Evolutionary conservation across 1,284 basidiomycete genomes (phyloP).

Genomic region (Paramarasmius palmivorus): DNA sequence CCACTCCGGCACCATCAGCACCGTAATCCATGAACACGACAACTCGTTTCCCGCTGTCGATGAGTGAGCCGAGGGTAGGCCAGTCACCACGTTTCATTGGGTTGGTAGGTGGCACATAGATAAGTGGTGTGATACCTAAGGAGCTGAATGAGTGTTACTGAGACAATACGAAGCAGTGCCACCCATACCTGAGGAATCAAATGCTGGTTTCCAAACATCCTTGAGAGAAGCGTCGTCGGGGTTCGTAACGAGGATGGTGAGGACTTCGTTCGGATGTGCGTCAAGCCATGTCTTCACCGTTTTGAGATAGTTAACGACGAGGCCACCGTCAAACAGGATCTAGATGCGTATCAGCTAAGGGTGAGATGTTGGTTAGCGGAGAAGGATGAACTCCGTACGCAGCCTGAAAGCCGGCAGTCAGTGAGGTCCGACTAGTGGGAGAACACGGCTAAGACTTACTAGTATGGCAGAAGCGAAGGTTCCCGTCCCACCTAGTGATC

Average conservation of each 20-base stretch:
- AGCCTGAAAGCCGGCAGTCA: constrained; percentile 17
- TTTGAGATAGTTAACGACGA: constrained; percentile 59
- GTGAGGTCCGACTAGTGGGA: background rate
- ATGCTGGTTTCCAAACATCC: constrained; percentile 55
- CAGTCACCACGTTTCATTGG: constrained; percentile 58
- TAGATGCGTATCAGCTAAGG: constrained; percentile 15
- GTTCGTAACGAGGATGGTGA: constrained; percentile 75
- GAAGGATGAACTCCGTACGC: constrained; percentile 17
- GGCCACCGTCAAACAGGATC: constrained; percentile 64
- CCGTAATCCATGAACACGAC: constrained; percentile 73
- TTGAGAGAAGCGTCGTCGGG: constrained; percentile 56
- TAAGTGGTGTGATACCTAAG: constrained; percentile 55
- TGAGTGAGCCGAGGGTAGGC: constrained; percentile 76
- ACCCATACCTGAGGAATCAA: constrained; percentile 42
- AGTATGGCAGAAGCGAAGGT: constrained; percentile 72
- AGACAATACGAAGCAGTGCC: background rate
- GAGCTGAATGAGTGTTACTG: constrained; percentile 6
- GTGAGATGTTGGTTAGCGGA: too few relatives aligned
- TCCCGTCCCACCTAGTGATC: constrained; percentile 29
- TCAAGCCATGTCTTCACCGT: constrained; percentile 65
- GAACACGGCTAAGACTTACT: constrained; percentile 26
- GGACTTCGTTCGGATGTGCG: constrained; percentile 72
- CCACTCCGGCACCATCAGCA: constrained; percentile 41
- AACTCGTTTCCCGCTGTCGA: constrained; percentile 63
- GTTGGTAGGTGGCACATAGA: constrained; percentile 59